Percentiles rank a stretch among this genome's conserved stretches.
phyloP scores from a whole-genome alignment of 495 filamentous ascomycete genomes.

The Penicillium egyptiacum region DNA sequence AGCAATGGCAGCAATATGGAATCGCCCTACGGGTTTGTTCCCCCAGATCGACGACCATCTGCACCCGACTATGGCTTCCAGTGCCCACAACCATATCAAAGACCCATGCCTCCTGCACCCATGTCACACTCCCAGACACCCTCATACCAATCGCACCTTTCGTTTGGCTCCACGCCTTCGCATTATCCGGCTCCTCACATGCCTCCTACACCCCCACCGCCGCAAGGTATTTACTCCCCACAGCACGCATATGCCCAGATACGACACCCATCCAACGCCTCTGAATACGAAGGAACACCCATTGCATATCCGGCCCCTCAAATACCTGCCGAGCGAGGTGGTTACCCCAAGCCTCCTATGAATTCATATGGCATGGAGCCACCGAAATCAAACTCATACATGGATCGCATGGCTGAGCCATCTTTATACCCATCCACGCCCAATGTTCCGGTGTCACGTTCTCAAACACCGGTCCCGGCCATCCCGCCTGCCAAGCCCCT shows the following conservation, averaged over 20 bases:
- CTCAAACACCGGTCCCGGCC: slow-evolving; percentile 32
- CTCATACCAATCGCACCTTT: slow-evolving; percentile 41
- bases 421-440: slow-evolving; percentile 26
- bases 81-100: slow-evolving; percentile 39
- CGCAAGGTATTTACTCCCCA: slow-evolving; percentile 47
- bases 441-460: slow-evolving; percentile 22
- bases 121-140: slow-evolving; percentile 30
- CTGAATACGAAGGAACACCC: slow-evolving; percentile 38
- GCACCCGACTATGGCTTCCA: slow-evolving; percentile 52
- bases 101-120: slow-evolving; percentile 37
- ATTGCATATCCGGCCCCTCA: slow-evolving; percentile 32
- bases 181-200: slow-evolving; percentile 49
- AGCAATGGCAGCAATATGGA: slow-evolving; percentile 66
- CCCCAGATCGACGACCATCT: slow-evolving; percentile 52
- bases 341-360: slow-evolving; percentile 31
- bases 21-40: slow-evolving; percentile 32
- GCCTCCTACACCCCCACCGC: slow-evolving; percentile 47
- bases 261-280: slow-evolving; percentile 35
- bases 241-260: slow-evolving; percentile 43
- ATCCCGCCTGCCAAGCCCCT: slow-evolving; percentile 29
- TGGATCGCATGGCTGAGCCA: slow-evolving; percentile 31
- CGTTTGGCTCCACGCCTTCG: slow-evolving; percentile 43
- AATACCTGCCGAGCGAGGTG: slow-evolving; percentile 22
- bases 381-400: slow-evolving; percentile 29
- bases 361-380: slow-evolving; percentile 37